Evolutionary conservation across 1,284 basidiomycete species (phyloP), one percentile per base, ranked within the genome.

Genomic region (Heimioporus punctisporus): DNA sequence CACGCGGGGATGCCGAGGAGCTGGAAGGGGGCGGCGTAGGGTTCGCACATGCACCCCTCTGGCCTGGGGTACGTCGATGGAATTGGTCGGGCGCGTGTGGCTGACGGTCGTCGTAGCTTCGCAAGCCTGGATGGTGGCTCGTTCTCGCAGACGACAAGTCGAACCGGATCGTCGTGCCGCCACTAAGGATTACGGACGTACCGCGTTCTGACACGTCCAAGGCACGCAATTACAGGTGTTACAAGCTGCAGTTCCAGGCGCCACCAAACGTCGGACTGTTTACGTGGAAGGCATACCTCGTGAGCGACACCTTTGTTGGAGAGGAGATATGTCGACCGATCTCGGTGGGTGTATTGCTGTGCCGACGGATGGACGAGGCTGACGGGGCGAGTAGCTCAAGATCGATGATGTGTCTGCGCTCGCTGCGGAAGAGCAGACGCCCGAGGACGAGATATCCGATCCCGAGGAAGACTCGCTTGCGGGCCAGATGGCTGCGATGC

Each of bases 401-500:
- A 89, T 97, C 44, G 92, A 95, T 55, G 87, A 93, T 31, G 74
- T 82, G 10, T 79, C 86, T 15, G 77, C 76, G 7, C 76, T 88
- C 15, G 78, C 74, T 11, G 74, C 74, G 1, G 86, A 88, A 12
- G 88, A 89, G 53, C 78, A 81, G 54, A 82, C 75, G 23, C 78
- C 74, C 17, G 95, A 96, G 48, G 95, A 97, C 66, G 94, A 96
- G 55, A 98, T 98, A 58, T 97, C 93, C 1, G 95, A 97, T 52
- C 95, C 95, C 0, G 96, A 98, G 47, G 96, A 98, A 73, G 96
- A 97, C 72, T 84, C 88, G 25, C 77, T 99, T 46, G 97, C 96
- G 5, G 97, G 97, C 5, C 97, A 99, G 78, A 98, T 99, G 95
- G 96, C 97, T 4, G 84, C 90, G 48, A 97, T 99, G 94, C 88